These are phyloP conservation scores for Endoconidiophora polonica DNA, from an alignment of 2,329 filamentous ascomycete genomes.

Conservation along the genomic window DNA sequence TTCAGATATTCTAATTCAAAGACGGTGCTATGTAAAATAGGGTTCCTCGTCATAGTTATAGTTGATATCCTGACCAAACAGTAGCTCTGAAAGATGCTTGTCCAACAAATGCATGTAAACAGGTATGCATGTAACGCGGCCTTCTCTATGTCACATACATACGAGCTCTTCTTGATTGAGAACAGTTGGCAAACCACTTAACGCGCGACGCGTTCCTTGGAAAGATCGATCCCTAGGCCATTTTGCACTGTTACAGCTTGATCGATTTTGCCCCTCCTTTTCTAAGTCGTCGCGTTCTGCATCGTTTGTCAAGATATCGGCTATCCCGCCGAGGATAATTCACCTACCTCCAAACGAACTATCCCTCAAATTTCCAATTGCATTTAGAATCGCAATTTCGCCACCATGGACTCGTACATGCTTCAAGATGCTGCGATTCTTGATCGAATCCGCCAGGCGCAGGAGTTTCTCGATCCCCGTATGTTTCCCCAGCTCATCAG, in stretches of 20 bases:
- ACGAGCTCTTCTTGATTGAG: neutral
- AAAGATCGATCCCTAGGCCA: neutral
- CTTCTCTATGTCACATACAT: neutral
- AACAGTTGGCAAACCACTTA: constrained; percentile 9
- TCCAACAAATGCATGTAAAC: no score
- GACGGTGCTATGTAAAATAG: no score
- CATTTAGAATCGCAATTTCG: neutral
- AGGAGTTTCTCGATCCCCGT: constrained; percentile 91
- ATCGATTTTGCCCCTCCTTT: constrained; percentile 9
- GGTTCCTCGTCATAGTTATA: no score
- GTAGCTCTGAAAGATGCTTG: no score
- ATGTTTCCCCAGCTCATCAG: constrained; percentile 17
- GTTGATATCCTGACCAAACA: no score
- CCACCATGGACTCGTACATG: constrained; percentile 53
- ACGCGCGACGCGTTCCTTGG: constrained; percentile 10
- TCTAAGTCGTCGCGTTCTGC: neutral
- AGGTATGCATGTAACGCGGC: neutral
- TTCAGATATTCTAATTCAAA: no score
- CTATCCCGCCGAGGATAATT: neutral
- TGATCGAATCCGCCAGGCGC: constrained; percentile 71
- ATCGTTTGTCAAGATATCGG: no score
- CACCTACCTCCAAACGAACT: neutral
- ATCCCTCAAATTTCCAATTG: neutral
- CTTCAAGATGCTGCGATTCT: constrained; percentile 71
- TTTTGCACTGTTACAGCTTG: neutral